Conservation (phyloP, 2,329 filamentous ascomycete genomes). For the Apiospora koreana region DNA sequence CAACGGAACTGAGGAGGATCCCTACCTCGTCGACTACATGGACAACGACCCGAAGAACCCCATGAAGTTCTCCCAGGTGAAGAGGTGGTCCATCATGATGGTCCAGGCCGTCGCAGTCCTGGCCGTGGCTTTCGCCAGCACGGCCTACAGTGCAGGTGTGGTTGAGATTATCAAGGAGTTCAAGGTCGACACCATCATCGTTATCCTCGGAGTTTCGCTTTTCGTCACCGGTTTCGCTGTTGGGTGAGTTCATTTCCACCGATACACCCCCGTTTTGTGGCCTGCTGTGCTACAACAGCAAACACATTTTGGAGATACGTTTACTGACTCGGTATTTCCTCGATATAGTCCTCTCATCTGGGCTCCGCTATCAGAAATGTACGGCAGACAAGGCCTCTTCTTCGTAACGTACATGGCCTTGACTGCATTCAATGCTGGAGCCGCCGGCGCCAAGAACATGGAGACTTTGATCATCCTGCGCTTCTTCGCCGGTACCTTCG, state of each 20-base stretch:
- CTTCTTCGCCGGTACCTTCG: slow-evolving; percentile 61
- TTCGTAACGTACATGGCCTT: slow-evolving; percentile 55
- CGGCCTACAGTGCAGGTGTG: slow-evolving; percentile 63
- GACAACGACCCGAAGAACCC: slow-evolving; percentile 68
- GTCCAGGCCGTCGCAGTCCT: slow-evolving; percentile 67
- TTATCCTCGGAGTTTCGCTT: slow-evolving; percentile 63
- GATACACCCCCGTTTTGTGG: background rate
- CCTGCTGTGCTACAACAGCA: background rate
- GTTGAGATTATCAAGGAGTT: slow-evolving; percentile 54
- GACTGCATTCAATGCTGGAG: slow-evolving; percentile 59
- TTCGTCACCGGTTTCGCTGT: slow-evolving; percentile 65
- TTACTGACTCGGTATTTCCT: background rate
- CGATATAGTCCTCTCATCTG: slow-evolving; percentile 54
- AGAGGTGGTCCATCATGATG: slow-evolving; percentile 68
- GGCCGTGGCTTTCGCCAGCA: slow-evolving; percentile 66
- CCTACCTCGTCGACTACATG: slow-evolving; percentile 69
- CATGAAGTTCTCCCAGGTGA: slow-evolving; percentile 53
- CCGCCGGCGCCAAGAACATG: slow-evolving; percentile 54
- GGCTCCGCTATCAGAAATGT: slow-evolving; percentile 66
- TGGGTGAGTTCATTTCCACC: slow-evolving; percentile 34
- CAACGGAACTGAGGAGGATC: slow-evolving; percentile 65
- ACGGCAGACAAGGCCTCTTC: slow-evolving; percentile 57
- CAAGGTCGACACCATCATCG: slow-evolving; percentile 43
- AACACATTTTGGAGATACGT: background rate
- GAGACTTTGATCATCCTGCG: slow-evolving; percentile 58